Base-by-base conservation (phyloP, 2,329 filamentous ascomycete genomes). In the Aspergillus proliferans region DNA sequence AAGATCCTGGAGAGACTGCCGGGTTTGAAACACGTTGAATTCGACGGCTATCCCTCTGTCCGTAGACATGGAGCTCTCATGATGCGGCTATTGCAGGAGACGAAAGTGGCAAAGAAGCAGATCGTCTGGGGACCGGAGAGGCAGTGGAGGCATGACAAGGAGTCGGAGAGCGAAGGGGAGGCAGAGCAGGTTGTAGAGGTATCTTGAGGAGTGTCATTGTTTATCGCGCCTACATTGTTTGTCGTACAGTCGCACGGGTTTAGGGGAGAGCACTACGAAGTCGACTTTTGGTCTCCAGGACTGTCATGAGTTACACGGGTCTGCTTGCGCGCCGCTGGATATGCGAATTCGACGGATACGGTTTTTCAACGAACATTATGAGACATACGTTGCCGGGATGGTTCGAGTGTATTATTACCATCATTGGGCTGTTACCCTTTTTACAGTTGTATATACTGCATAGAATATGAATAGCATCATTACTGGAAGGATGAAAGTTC, bases 31-130 rank as follows among this genome's bases (percentile, higher is more conserved):
- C 70, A 72, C 34, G 72, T 84, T 3, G 75, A 81, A 59, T 77
- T 84, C 45, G 80, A 83, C 62, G 80, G 73, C 2, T 81, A 75
- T 55, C 74, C 78, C 0, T 75, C 73, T 18, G 76, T 83, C 5
- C 68, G 70, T 48, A 76, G 74, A 54, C 67, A 71, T 33, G 74
- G 76, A 6, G 74, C 76, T 10, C 58, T 84, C 46, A 70, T 83
- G 59, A 65, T 64, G 26, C 73, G 74, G n/a, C 57, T 84, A 38
- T 46, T 70, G 22, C 48, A 59, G 10, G 71, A 73, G 51, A 58
- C 62, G 2, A 62, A 58, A 18, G n/a, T 52, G 15, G 61, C 65
- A 3, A 54, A 60, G 21, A 70, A 68, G 52, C 64, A 65, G 48
- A 60, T 71, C 28, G 62, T 58, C 4, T 71, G 70, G 67, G 71